Evolutionary conservation across 1,284 basidiomycete genomes (phyloP), one percentile per base, ranked within the genome.

Genomic region (Neonothopanus nambi): DNA sequence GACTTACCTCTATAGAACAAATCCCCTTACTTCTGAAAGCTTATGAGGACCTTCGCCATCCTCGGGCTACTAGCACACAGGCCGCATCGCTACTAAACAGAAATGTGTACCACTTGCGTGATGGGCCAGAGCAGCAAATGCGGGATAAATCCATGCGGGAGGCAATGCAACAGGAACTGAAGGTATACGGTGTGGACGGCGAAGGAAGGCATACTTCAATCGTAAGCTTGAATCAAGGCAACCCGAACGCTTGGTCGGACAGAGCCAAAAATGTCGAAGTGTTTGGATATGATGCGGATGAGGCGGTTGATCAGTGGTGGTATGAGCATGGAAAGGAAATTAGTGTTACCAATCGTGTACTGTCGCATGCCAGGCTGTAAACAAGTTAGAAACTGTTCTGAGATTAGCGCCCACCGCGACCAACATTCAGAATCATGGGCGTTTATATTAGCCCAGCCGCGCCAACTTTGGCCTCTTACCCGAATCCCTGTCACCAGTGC

Each of bases 171-270:
- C 30, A n/a, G 4, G 51, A 52, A 60, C 51, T 17, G 41, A 50
- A 1, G 59, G 63, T 20, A 8, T 30, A 55, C 7, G 61, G 58
- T 41, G 30, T n/a, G 24, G 17, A 26, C 12, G n/a, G n/a, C n/a
- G n/a, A n/a, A n/a, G 30, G 8, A 33, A 33, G 30, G 9, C 30
- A 33, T 3, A 11, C 30, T 33, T 33, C 2, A 8, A 33, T 3
- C 30, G 8, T 33, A 9, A 8, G 2, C 3, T 13, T 33, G n/a
- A 54, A 26, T 33, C 64, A 65, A 46, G 75, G 72, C 0, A 78
- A 75, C 59, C 66, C 70, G 52, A 81, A 81, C 52, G 72, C 76
- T 58, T 80, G 80, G 78, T 78, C 77, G 3, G 79, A 82, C 60
- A 69, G 67, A 55, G 64, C 56, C 50, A 80, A 80, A 68, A 80